Conservation (phyloP, 176 grass and related monocot genomes). For the Juncus effusus region DNA sequence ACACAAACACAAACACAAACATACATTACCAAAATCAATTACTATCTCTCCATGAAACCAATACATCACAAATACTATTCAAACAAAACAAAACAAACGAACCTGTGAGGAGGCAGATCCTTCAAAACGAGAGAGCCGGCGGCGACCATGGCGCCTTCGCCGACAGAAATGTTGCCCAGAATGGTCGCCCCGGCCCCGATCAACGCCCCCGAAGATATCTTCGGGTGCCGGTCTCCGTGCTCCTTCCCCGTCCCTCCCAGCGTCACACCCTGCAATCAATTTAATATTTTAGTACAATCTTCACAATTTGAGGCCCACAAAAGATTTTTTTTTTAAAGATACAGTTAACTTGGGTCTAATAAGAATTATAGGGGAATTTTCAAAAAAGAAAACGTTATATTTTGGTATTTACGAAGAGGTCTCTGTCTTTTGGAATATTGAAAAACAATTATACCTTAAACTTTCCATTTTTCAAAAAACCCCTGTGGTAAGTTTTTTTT, state of each 20-base stretch:
- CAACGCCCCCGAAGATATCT: constrained; percentile 88
- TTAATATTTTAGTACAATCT: too few relatives aligned
- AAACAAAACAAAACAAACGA: not conserved
- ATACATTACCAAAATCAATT: not conserved
- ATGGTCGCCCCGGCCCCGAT: constrained; percentile 92
- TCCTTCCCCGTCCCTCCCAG: constrained; percentile 96
- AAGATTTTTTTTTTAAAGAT: too few relatives aligned
- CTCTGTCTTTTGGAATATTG: too few relatives aligned
- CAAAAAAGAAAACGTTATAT: too few relatives aligned
- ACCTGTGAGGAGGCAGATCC: constrained; percentile 96
- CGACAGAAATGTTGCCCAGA: constrained; percentile 88
- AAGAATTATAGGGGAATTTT: too few relatives aligned
- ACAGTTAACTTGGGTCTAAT: too few relatives aligned
- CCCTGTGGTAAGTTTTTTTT: too few relatives aligned
- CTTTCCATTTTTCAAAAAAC: too few relatives aligned
- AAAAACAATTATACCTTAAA: too few relatives aligned
- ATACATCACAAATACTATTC: too few relatives aligned
- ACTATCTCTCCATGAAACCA: not conserved
- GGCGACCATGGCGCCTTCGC: constrained; percentile 94
- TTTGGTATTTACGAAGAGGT: too few relatives aligned
- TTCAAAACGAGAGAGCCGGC: constrained; percentile 94
- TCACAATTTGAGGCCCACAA: too few relatives aligned
- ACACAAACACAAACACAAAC: constrained; percentile 24
- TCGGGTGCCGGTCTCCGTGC: constrained; percentile 93
- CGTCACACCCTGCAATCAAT: constrained; percentile 86